Evolutionary conservation across 768 basidiomycete genomes (phyloP), one percentile per base, ranked within the genome.

Genomic region (Saitozyma podzolica): DNA sequence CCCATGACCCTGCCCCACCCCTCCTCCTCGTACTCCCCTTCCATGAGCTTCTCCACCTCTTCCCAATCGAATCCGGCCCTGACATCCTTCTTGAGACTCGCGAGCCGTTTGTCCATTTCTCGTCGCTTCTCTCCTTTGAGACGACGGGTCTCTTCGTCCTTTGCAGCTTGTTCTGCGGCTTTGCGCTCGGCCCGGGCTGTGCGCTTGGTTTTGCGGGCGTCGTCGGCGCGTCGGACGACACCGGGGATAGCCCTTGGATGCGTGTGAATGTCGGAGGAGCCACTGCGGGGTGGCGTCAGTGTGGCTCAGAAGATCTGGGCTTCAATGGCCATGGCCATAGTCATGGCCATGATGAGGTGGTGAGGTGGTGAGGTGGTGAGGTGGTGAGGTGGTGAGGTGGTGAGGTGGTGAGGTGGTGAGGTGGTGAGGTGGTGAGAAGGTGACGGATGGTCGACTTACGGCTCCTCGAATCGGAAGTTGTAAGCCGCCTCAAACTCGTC

Each of bases 381-480:
- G n/a, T n/a, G 5, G 29, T 29, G 29, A 2, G 29, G 5, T 2
- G 29, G 29, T 29, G 2, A 39, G n/a, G 5, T 29, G 29, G 29
- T 29, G 29, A 29, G 29, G 5, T 29, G 29, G 29, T 29, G 29
- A 29, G 29, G 5, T 29, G 29, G 29, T 29, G 29, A 29, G 29
- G 2, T 2, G 29, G 29, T 29, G 29, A 29, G 29, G n/a, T n/a
- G 5, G 29, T 29, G 29, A 2, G 29, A 29, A 29, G 29, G 29
- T 29, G 2, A 39, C 4, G 48, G 42, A 40, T 5, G 17, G 43
- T 29, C 7, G 4, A 87, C 92, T 72, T 72, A 92, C 86, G 91
- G 89, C 80, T 99, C 95, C 78, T 99, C 95, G 77, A 92, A 99
- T 57, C 96, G 87, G 82, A 96, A 96, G 79, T 98, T 98, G 81